Conservation (phyloP, 352 stramenopile genomes). For the Globisporangium sylvaticum region DNA sequence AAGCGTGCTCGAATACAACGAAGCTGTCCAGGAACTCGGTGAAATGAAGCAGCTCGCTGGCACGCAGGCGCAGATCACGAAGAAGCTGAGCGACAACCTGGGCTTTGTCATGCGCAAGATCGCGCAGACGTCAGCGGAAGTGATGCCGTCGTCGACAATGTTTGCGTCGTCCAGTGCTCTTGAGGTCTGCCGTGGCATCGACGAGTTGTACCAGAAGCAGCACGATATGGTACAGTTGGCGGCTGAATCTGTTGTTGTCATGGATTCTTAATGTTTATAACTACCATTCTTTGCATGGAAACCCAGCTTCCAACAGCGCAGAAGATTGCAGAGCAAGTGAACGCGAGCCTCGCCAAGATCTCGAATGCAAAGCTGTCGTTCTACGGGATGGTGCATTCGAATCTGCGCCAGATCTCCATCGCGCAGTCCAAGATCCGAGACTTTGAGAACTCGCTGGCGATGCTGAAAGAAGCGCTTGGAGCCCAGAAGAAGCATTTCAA, state of each 20-base stretch:
- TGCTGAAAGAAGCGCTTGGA: conserved; percentile 70
- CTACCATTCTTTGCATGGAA: too few species aligned
- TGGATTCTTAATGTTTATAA: too few species aligned
- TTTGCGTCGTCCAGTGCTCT: conserved; percentile 71
- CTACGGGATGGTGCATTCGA: conserved; percentile 54
- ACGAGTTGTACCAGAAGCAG: conserved; percentile 74
- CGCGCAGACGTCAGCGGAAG: conserved; percentile 52
- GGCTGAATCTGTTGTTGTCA: conserved; percentile 1
- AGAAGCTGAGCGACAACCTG: conserved; percentile 61
- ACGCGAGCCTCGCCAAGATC: conserved; percentile 47
- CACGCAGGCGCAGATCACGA: conserved; percentile 54
- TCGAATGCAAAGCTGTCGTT: conserved; percentile 48
- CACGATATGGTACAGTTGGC: conserved; percentile 56
- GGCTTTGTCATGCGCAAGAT: conserved; percentile 65
- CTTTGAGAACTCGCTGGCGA: conserved; percentile 82
- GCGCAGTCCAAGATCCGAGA: conserved; percentile 87
- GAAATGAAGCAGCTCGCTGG: conserved; percentile 46
- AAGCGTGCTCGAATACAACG: conserved; percentile 35
- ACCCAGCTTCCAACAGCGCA: conserved; percentile 59
- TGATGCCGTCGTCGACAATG: conserved; percentile 61
- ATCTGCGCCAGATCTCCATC: conserved; percentile 66
- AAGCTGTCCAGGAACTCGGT: conserved; percentile 41
- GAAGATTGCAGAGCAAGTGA: conserved; percentile 60
- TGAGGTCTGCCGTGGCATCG: conserved; percentile 80
- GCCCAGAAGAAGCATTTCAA: conserved; percentile 85